These are phyloP conservation scores for Gelatoporia subvermispora DNA, from an alignment of 768 basidiomycete species.

Conservation along the genomic window DNA sequence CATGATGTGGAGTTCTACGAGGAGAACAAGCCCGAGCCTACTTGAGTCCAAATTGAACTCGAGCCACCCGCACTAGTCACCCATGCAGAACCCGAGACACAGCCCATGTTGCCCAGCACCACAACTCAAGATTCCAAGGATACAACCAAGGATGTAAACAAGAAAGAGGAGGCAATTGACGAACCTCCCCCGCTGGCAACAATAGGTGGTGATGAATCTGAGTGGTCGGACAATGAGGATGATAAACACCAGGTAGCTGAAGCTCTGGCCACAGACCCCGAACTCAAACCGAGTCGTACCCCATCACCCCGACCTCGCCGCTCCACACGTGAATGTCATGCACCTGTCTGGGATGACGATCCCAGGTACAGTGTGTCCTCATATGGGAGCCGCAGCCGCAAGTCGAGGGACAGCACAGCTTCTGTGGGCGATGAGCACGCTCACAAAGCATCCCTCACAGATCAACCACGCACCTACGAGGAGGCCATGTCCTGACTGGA, in stretches of 20 bases:
- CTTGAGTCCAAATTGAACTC: background rate
- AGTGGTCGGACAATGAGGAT: background rate
- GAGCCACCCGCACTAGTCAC: background rate
- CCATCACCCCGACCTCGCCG: background rate
- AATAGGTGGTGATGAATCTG: background rate
- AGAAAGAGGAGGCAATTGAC: too few species aligned
- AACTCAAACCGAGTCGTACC: background rate
- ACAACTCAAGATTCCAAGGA: too few species aligned
- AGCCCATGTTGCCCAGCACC: too few species aligned
- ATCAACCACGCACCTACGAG: constrained; percentile 17
- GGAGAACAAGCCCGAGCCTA: background rate
- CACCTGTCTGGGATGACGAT: background rate
- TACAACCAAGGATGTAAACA: too few species aligned
- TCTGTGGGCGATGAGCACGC: constrained; percentile 2
- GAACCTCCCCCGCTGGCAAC: background rate
- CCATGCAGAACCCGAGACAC: background rate
- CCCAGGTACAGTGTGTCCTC: background rate
- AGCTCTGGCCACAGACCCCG: background rate
- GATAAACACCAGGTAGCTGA: background rate
- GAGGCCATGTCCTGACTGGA: constrained; percentile 24
- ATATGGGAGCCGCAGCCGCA: constrained; percentile 9
- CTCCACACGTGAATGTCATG: background rate
- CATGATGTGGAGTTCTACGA: background rate
- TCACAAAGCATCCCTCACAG: background rate
- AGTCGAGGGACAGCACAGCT: constrained; percentile 2